These are phyloP conservation scores for Pseudogymnoascus sp. DNA, from an alignment of 2,329 filamentous ascomycete genomes.

Conservation along the genomic window DNA sequence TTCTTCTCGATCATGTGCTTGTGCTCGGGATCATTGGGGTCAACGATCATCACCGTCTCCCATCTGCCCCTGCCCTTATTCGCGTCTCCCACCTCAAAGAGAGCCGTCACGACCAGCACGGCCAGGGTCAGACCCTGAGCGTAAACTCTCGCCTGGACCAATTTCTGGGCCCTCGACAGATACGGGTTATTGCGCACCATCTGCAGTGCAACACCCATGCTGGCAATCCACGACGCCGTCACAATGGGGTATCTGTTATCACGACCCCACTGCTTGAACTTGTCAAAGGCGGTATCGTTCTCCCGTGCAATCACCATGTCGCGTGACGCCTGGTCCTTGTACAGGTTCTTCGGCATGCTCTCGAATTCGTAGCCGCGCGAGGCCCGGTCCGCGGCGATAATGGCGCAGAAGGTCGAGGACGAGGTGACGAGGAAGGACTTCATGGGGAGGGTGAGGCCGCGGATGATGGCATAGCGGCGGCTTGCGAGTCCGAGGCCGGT, in stretches of 20 bases:
- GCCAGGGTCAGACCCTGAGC: slow-evolving; percentile 64
- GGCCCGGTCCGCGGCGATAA: slow-evolving; percentile 73
- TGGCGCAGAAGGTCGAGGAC: slow-evolving; percentile 73
- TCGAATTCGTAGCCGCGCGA: slow-evolving; percentile 63
- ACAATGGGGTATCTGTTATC: slow-evolving; percentile 63
- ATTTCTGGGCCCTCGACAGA: slow-evolving; percentile 55
- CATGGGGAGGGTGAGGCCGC: slow-evolving; percentile 78
- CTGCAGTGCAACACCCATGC: slow-evolving; percentile 54
- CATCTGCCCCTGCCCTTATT: slow-evolving; percentile 67
- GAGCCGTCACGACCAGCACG: slow-evolving; percentile 58
- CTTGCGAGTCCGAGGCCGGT: slow-evolving; percentile 38
- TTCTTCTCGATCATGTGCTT: slow-evolving; percentile 79
- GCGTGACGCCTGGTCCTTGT: slow-evolving; percentile 55
- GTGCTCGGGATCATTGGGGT: slow-evolving; percentile 75
- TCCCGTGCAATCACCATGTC: slow-evolving; percentile 44
- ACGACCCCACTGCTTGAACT: slow-evolving; percentile 61
- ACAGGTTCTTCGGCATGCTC: slow-evolving; percentile 59
- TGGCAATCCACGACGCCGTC: slow-evolving; percentile 57
- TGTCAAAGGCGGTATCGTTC: slow-evolving; percentile 32
- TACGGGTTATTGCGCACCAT: slow-evolving; percentile 58
- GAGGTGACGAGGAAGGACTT: slow-evolving; percentile 84
- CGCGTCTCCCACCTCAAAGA: slow-evolving; percentile 66
- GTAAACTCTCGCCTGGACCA: slow-evolving; percentile 70
- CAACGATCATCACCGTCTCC: slow-evolving; percentile 75
- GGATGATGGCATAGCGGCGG: slow-evolving; percentile 69